These are phyloP conservation scores for Trichosanthes truncata DNA, from an alignment of 306 rosid genomes.

Conservation along the genomic window DNA sequence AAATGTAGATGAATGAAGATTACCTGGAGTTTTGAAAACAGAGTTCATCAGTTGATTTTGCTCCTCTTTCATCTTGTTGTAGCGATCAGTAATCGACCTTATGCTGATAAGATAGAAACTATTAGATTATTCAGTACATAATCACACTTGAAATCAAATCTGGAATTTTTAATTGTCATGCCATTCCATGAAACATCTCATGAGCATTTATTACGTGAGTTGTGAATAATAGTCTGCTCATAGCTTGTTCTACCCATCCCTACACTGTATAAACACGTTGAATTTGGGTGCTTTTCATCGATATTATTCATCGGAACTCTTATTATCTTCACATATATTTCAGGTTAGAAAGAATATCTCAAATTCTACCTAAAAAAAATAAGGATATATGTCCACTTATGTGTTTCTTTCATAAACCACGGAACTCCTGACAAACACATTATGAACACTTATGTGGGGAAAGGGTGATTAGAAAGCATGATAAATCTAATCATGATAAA, in stretches of 20 bases:
- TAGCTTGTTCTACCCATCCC: background rate
- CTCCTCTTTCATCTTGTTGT: constrained; percentile 2
- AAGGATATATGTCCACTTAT: background rate
- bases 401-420: background rate
- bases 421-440: background rate
- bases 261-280: background rate
- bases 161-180: background rate
- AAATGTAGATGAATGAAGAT: background rate
- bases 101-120: constrained; percentile 9
- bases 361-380: background rate
- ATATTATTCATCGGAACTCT: background rate
- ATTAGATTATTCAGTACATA: background rate
- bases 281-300: background rate
- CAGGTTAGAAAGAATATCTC: background rate
- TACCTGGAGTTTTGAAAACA: constrained; percentile 14
- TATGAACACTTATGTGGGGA: background rate
- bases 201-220: background rate
- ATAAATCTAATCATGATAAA: no score
- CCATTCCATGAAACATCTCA: background rate
- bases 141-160: background rate
- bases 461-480: no score
- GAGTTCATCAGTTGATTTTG: constrained; percentile 1
- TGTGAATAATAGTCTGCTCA: background rate
- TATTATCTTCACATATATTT: background rate
- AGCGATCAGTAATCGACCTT: constrained; percentile 8